Base-by-base conservation (phyloP, 768 basidiomycete genomes). In the Lanmaoa pseudosensibilis region DNA sequence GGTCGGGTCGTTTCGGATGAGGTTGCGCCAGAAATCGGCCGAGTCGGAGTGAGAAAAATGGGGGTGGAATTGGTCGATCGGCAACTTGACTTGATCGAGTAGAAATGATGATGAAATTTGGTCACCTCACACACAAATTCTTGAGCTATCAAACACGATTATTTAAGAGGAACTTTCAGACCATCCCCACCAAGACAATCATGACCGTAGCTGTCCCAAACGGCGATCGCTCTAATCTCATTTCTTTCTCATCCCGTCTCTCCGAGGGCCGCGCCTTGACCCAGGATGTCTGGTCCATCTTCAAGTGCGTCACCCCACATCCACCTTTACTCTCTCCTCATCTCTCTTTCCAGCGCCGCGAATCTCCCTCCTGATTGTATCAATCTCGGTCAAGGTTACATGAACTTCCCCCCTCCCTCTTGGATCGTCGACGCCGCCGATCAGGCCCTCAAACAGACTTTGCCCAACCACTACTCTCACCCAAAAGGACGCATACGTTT, bases 311-410 rank as follows among this genome's bases (percentile, higher is more conserved):
- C 33, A 2, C 44, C 15, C 45, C 54, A 36, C 44, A 25, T 39
- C 45, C 40, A 34, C 48, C 44, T 46, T 60, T 50, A 39, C 53
- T n/a, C 19, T 46, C 25, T 37, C 45, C 65, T 57, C 34, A 61
- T 50, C 32, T 37, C 34, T 40, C 45, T 32, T 8, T n/a, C 25
- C 69, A 97, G 94, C 69, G 92, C 83, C 43, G 87, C 80, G 40
- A 96, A 97, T 66, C 80, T 98, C 60, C 96, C 96, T 0, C 60
- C 83, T 11, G 92, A 98, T 69, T 93, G 92, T 61, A 90, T 99
- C 69, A 99, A 99, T 74, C 87, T 99, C 43, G 96, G 96, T 5
- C 96, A 87, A 71, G 89, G 89, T 5, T 95, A 93, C 74, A 95
- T 95, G 93, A 94, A 94, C 78, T 95, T 94, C 69, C 71, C 84